Evolutionary conservation across 164 flowering plant genomes (phyloP).

Genomic region (Brasenia schreberi): DNA sequence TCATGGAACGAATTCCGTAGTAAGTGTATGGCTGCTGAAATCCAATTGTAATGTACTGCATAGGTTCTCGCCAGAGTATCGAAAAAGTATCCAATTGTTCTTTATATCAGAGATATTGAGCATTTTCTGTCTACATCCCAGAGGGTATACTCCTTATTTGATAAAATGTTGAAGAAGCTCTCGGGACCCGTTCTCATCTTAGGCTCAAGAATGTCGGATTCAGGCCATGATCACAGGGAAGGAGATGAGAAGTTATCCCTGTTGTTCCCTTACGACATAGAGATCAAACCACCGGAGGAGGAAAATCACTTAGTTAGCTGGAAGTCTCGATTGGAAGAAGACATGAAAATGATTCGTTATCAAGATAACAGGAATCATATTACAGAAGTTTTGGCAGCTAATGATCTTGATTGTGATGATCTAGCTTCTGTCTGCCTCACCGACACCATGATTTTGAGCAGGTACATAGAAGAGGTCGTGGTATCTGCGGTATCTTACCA

Average conservation of each 20-base stretch:
- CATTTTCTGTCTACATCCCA: constrained; percentile 47
- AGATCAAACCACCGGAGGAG: constrained; percentile 75
- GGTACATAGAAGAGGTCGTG: constrained; percentile 83
- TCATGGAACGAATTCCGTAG: too few species aligned
- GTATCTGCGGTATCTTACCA: constrained; percentile 89
- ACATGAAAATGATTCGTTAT: constrained; percentile 73
- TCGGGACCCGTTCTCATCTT: constrained; percentile 73
- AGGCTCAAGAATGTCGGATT: constrained; percentile 56
- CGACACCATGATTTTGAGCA: constrained; percentile 62
- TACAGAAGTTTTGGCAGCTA: constrained; percentile 68
- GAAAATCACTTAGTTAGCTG: constrained; percentile 69
- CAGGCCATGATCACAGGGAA: constrained; percentile 26
- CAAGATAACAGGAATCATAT: constrained; percentile 84
- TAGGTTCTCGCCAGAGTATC: constrained; percentile 70
- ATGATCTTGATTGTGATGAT: constrained; percentile 88
- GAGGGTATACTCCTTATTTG: constrained; percentile 52
- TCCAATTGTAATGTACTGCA: constrained; percentile 3
- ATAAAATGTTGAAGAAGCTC: constrained; percentile 71
- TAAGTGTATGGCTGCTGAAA: not conserved
- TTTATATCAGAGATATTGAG: constrained; percentile 82
- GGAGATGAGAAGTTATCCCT: constrained; percentile 57
- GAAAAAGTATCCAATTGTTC: constrained; percentile 51
- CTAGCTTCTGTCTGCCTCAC: constrained; percentile 53
- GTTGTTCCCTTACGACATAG: constrained; percentile 77
- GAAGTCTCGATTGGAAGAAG: constrained; percentile 79